Percentiles rank a stretch among this genome's conserved stretches.
Evolutionary conservation across 495 filamentous ascomycete genomes (phyloP).

Genomic region (Trichoderma erinaceum): DNA sequence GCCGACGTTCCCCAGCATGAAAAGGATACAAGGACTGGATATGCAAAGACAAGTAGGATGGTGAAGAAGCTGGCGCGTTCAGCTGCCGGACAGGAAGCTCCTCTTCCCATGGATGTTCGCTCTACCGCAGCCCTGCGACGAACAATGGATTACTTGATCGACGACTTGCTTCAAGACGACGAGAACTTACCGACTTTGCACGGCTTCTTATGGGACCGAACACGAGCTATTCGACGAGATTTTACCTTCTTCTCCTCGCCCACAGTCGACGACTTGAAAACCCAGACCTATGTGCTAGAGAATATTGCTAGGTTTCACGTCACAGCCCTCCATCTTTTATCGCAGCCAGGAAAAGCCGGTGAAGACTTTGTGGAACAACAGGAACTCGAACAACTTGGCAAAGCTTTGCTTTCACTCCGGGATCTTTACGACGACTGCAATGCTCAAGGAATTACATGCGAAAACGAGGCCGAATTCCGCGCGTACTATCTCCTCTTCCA

Average conservation of each 20-base stretch:
- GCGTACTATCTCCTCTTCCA: slow-evolving; percentile 86
- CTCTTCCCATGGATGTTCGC: slow-evolving; percentile 86
- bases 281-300: slow-evolving; percentile 79
- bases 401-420: slow-evolving; percentile 78
- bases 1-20: slow-evolving; percentile 50
- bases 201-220: slow-evolving; percentile 91
- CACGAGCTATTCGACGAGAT: slow-evolving; percentile 85
- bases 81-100: slow-evolving; percentile 85
- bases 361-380: slow-evolving; percentile 81
- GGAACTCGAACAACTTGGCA: slow-evolving; percentile 87
- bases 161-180: slow-evolving; percentile 60
- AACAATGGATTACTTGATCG: slow-evolving; percentile 77
- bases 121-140: slow-evolving; percentile 66
- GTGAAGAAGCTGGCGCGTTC: slow-evolving; percentile 86
- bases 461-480: slow-evolving; percentile 84
- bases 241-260: slow-evolving; percentile 79
- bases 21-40: slow-evolving; percentile 37
- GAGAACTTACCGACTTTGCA: slow-evolving; percentile 63
- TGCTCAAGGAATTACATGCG: slow-evolving; percentile 37
- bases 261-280: slow-evolving; percentile 50
- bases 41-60: slow-evolving; percentile 37
- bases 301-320: slow-evolving; percentile 90
- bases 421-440: slow-evolving; percentile 79
- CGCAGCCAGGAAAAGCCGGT: slow-evolving; percentile 51
- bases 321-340: slow-evolving; percentile 76